These are phyloP conservation scores for Paratinospora sagittata DNA, from an alignment of 164 flowering plant species.

Conservation along the genomic window DNA sequence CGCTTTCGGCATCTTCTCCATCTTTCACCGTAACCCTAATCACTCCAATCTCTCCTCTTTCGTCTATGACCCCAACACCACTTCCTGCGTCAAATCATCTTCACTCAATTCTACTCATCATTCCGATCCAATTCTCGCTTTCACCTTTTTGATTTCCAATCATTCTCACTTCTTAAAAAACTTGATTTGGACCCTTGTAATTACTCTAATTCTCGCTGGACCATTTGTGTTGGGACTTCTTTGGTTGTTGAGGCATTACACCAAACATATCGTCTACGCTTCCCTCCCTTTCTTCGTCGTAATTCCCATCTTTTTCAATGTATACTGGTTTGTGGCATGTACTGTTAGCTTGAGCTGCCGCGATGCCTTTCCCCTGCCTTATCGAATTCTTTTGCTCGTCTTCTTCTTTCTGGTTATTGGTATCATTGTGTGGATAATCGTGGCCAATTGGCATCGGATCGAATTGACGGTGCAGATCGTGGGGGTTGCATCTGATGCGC, in stretches of 20 bases:
- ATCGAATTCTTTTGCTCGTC: slow-evolving; percentile 59
- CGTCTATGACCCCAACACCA: slow-evolving; percentile 38
- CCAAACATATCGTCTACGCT: slow-evolving; percentile 80
- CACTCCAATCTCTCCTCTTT: slow-evolving; percentile 43
- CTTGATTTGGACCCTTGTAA: slow-evolving; percentile 74
- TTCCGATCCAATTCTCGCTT: background rate
- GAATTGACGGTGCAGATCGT: slow-evolving; percentile 69
- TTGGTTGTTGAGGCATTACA: slow-evolving; percentile 59
- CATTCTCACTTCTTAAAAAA: slow-evolving; percentile 29
- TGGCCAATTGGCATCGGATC: slow-evolving; percentile 74
- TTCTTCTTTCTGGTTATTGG: slow-evolving; percentile 70
- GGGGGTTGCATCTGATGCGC: slow-evolving; percentile 66
- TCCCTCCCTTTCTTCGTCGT: slow-evolving; percentile 58
- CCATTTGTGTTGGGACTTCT: slow-evolving; percentile 57
- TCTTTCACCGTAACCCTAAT: slow-evolving; percentile 49
- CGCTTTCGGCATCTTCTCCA: slow-evolving; percentile 72
- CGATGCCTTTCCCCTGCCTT: slow-evolving; percentile 52
- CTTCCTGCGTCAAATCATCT: slow-evolving; percentile 41
- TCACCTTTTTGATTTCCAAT: background rate
- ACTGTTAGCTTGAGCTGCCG: slow-evolving; percentile 56
- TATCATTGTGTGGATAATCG: slow-evolving; percentile 67
- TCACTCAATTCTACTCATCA: background rate
- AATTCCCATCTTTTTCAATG: slow-evolving; percentile 59
- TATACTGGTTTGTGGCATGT: slow-evolving; percentile 93
- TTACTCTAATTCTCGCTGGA: slow-evolving; percentile 54